phyloP scores from a whole-genome alignment of 495 filamentous ascomycete species.

The Penicillium verhagenii region DNA sequence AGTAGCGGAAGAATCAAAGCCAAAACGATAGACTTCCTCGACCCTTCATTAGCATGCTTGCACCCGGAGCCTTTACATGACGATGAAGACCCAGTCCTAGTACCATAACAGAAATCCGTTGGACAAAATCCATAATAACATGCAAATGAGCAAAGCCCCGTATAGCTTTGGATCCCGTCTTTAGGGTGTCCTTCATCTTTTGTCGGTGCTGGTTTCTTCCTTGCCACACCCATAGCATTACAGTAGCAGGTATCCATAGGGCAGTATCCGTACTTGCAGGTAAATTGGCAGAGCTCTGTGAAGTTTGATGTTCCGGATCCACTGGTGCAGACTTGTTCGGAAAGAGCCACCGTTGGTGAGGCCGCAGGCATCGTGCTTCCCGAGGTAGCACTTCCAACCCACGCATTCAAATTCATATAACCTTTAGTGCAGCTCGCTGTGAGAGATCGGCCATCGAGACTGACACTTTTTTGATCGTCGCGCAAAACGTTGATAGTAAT shows the following conservation, averaged over 20 bases:
- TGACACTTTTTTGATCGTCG: constrained; percentile 26
- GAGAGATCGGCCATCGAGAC: constrained; percentile 48
- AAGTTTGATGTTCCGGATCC: constrained; percentile 14
- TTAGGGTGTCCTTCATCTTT: constrained; percentile 11
- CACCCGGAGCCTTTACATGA: not conserved
- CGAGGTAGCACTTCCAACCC: constrained; percentile 37
- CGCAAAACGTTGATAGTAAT: constrained; percentile 53
- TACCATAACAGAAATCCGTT: not conserved
- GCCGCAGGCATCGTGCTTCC: not conserved
- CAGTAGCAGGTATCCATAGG: constrained; percentile 18
- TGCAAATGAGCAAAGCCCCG: constrained; percentile 13
- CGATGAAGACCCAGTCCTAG: not conserved
- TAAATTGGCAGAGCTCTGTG: constrained; percentile 13
- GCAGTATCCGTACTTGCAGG: constrained; percentile 22
- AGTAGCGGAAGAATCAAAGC: not conserved
- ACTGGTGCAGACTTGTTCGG: constrained; percentile 16
- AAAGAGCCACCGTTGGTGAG: constrained; percentile 3
- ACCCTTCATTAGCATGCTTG: not conserved
- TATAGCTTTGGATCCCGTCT: constrained; percentile 8
- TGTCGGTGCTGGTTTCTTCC: constrained; percentile 6
- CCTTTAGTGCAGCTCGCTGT: constrained; percentile 42
- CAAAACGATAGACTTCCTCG: not conserved
- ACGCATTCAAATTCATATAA: constrained; percentile 54
- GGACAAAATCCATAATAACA: constrained; percentile 18
- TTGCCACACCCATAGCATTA: constrained; percentile 13